Evolutionary conservation across 2,329 filamentous ascomycete genomes (phyloP).

Genomic region (Xylariomycetidae sp.): DNA sequence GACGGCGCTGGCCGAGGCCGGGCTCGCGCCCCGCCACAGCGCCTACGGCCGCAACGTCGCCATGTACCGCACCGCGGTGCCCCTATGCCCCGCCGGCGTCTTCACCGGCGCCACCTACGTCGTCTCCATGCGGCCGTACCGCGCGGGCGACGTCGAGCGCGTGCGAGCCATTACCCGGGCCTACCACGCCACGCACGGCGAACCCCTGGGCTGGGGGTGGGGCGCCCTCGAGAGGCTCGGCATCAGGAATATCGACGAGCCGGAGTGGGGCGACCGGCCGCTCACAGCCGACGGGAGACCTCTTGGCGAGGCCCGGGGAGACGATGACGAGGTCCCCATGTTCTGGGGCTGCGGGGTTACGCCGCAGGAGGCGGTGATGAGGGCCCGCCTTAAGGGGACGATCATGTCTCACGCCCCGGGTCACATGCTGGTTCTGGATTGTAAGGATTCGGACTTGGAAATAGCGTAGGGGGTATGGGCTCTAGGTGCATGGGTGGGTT

Average conservation of each 20-base stretch:
- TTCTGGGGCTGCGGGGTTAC: conserved; percentile 65
- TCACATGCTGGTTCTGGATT: conserved; percentile 58
- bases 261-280: conserved; percentile 53
- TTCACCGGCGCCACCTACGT: conserved; percentile 52
- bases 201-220: conserved; percentile 63
- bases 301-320: conserved; percentile 25
- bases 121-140: conserved; percentile 61
- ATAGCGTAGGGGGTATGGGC: too few relatives aligned
- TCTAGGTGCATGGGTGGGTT: too few relatives aligned
- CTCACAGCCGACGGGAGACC: conserved; percentile 35
- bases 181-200: conserved; percentile 56
- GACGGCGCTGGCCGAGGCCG: conserved; percentile 44
- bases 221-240: conserved; percentile 47
- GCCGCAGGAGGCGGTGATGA: conserved; percentile 60
- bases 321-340: conserved; percentile 45
- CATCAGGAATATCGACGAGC: conserved; percentile 45
- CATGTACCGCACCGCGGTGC: conserved; percentile 57
- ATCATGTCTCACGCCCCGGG: conserved; percentile 60
- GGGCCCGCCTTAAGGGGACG: conserved; percentile 46
- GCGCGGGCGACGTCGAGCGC: conserved; percentile 39
- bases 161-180: conserved; percentile 52
- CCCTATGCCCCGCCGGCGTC: conserved; percentile 52
- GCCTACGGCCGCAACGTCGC: conserved; percentile 45
- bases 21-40: conserved; percentile 48
- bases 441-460: too few relatives aligned